Evolutionary conservation across 305 asterid genomes (phyloP), one percentile per base, ranked within the genome.

Genomic region (Solanum hybrid): DNA sequence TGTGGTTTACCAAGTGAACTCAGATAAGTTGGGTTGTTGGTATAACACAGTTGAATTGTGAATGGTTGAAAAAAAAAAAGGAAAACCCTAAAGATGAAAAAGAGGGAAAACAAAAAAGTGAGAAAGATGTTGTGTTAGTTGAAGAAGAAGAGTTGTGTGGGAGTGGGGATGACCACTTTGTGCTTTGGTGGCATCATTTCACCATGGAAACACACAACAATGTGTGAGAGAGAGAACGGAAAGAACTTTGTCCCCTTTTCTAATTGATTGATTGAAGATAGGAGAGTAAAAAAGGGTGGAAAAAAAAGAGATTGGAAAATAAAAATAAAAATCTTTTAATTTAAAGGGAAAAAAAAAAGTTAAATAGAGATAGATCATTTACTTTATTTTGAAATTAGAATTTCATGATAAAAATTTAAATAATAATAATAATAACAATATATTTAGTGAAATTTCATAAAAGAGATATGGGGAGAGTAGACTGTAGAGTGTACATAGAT

Each of bases 151-250:
- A 70, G 32, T 80, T 81, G 89, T 88, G 91, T 91, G 89, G 91
- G 87, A 92, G 90, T 88, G 92, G 91, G 88, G 90, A 90, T 90
- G 92, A 79, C 88, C 90, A 79, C 78, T 89, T 91, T 91, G 92
- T 93, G 95, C 90, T 90, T 86, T 90, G 91, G 89, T 94, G 93
- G 94, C 90, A 91, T 87, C 94, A 78, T 89, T 90, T 91, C 91
- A 89, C 94, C 94, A 90, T 89, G 89, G 90, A 77, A 27, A 88
- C 72, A 88, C 89, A 88, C 37, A 89, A 91, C 75, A 91, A 81
- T 88, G 78, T 87, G 87, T 61, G 89, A 75, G 92, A 91, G 90
- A 79, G 90, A 79, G 89, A 80, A 82, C 79, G 80, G 38, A 20
- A 45, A 73, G 73, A 61, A 14, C 14, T 39, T 39, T 31, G 36